Conservation (phyloP, 306 rosid genomes). For the Leucaena leucocephala region DNA sequence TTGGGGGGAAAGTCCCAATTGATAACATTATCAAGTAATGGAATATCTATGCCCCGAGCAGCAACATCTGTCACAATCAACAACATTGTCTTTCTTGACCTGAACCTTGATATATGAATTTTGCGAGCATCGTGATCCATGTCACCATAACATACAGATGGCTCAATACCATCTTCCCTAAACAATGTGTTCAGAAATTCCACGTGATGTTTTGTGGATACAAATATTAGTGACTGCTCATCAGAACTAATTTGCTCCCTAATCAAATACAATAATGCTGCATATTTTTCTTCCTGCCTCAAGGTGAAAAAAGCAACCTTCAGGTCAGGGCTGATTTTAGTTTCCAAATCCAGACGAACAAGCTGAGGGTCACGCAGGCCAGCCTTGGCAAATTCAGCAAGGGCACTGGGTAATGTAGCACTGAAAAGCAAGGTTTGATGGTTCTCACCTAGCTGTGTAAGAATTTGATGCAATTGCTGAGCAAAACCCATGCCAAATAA, state of each 20-base stretch:
- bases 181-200: constrained; percentile 80
- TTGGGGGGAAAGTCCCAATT: constrained; percentile 96
- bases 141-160: constrained; percentile 91
- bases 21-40: constrained; percentile 92
- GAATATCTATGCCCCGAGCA: constrained; percentile 95
- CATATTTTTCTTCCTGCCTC: constrained; percentile 81
- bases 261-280: constrained; percentile 73
- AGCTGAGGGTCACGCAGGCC: constrained; percentile 92
- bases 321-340: constrained; percentile 90
- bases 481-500: constrained; percentile 90
- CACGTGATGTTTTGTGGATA: constrained; percentile 85
- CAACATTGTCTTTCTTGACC: constrained; percentile 86
- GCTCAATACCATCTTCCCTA: constrained; percentile 79
- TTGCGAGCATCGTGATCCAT: constrained; percentile 99
- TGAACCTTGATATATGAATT: constrained; percentile 77
- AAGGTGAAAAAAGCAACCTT: constrained; percentile 76
- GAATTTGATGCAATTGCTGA: constrained; percentile 84
- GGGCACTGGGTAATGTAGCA: constrained; percentile 90
- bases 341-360: constrained; percentile 84
- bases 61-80: constrained; percentile 94
- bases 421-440: constrained; percentile 93
- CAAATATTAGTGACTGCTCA: constrained; percentile 87
- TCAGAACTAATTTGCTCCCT: constrained; percentile 75
- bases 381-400: constrained; percentile 97
- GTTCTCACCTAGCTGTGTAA: constrained; percentile 75